Base-by-base conservation (phyloP, 371 early-diverging fungal genomes). In the Mortierella sp. region DNA sequence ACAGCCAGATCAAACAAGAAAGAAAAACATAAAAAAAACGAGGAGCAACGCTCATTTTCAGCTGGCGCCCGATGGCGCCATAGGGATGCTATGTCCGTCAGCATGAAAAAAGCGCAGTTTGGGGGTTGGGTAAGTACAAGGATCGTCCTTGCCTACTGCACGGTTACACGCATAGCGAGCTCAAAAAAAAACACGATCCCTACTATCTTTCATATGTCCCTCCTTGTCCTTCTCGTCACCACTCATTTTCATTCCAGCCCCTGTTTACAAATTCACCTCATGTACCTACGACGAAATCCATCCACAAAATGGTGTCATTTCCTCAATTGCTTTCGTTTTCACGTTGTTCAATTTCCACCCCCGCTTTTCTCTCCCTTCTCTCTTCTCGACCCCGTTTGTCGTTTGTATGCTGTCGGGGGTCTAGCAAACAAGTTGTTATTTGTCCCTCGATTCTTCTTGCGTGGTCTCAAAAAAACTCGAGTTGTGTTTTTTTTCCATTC, bases 51-150 rank as follows among this genome's bases (percentile, higher is more conserved):
- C 34, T 24, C 19, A 7, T 7, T 34, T 38, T 65, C 38, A 65
- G 68, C 68, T 65, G 68, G 68, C 42, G 38, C 38, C 68, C 24
- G 24, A 65, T 65, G 68, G 68, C 68, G 68, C 68, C 68, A 65
- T 65, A 42, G 16, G 13, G 8, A 38, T 34, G 58, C 14, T 10
- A 13, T 14, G n/a, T n/a, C n/a, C n/a, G n/a, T n/a, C n/a, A n/a
- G n/a, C n/a, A n/a, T 31, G 60, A 26, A 60, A 65, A 38, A 65
- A 65, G 65, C 65, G 65, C 65, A 65, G 38, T 65, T 38, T 31
- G 65, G 26, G 57, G 57, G n/a, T n/a, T 48, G 8, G 48, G 48
- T 13, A 48, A 44, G 14, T 9, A 48, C 14, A 14, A 48, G 31
- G 10, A 38, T 63, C 58, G 58, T 26, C 58, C 26, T 26, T 50